Base-by-base conservation (phyloP, 768 basidiomycete species). In the Boletus speciosus region DNA sequence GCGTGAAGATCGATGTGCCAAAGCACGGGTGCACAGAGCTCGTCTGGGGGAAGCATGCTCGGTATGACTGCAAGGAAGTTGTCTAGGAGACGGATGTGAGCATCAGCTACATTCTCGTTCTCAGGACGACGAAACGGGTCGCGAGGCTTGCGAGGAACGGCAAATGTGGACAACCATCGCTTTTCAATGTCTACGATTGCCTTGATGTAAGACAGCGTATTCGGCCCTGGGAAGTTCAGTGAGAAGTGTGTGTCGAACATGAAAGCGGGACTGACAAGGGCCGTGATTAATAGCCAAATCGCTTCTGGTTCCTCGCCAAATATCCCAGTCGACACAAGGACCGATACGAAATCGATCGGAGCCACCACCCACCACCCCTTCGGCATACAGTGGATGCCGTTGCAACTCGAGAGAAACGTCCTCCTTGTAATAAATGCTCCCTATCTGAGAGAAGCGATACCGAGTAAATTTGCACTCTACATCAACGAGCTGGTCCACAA, bases 361-460 rank as follows among this genome's bases (percentile, higher is more conserved):
- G 32, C 61, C 63, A 10, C 63, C 73, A 10, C 72, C 73, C 23
- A 72, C 66, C 14, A 67, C 56, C 50, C 64, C 70, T 48, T 56
- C 63, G 12, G 56, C 57, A 25, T 59, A 57, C 25, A 59, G 54
- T 36, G 59, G 51, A 8, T 50, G 51, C 36, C 49, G 35, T 35
- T 59, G 53, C 27, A 51, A 16, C 32, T 56, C 42, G 34, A 25
- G 47, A 10, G 57, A 51, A 32, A 59, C 43, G 43, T 72, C 71
- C 25, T 68, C 58, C 52, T 66, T 71, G 62, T 66, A 74, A 54
- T 73, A 73, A 42, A 74, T 55, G 48, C 71, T 73, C 32, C 71
- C 73, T n/a, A 68, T 63, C 21, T 61, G 64, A 15, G 70, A 60
- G 52, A 74, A 73, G n/a, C 31, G 47, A 34, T 56, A 38, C 12